A percentile compares a stretch with the other conserved stretches of the same genome.
phyloP scores from a whole-genome alignment of 192 early-diverging fungal genomes.

The Mortierella antarctica region DNA sequence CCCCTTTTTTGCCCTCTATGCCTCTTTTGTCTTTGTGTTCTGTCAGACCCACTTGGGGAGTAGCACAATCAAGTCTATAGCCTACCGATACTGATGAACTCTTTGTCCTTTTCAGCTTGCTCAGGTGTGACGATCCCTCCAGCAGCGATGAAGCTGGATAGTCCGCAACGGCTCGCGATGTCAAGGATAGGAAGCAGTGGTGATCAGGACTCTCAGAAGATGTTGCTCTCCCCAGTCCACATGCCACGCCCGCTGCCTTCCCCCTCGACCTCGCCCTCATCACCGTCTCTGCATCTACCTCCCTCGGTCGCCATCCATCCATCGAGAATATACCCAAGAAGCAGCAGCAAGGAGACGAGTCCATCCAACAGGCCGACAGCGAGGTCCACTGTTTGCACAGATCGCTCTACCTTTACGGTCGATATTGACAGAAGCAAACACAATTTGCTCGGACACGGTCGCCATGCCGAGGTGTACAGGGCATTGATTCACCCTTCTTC shows the following conservation, averaged over 20 bases:
- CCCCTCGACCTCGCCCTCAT: constrained; percentile 5
- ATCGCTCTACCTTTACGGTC: constrained; percentile 16
- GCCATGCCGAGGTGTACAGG: constrained; percentile 47
- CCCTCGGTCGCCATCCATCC: background rate
- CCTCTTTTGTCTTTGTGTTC: too few relatives aligned
- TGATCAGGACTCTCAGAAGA: background rate
- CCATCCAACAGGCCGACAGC: constrained; percentile 1
- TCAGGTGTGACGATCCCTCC: too few relatives aligned
- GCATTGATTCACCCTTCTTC: constrained; percentile 30
- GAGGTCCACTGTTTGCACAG: background rate
- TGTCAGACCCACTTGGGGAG: too few relatives aligned
- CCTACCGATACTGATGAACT: too few relatives aligned
- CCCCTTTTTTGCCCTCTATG: too few relatives aligned
- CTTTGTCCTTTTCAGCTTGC: too few relatives aligned
- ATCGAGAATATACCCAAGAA: background rate
- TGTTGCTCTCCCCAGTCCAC: constrained; percentile 7
- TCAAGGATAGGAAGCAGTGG: background rate
- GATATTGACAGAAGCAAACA: constrained; percentile 16
- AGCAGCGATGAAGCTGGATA: background rate
- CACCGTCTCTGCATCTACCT: background rate
- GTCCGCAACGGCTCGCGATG: background rate
- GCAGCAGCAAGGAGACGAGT: background rate
- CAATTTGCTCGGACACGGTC: constrained; percentile 35
- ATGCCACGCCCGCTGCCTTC: constrained; percentile 17
- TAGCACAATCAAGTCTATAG: too few relatives aligned